A percentile compares a stretch with the other conserved stretches of the same genome.
phyloP scores from a whole-genome alignment of 208 protist species.

The Porcisia hertigi region DNA sequence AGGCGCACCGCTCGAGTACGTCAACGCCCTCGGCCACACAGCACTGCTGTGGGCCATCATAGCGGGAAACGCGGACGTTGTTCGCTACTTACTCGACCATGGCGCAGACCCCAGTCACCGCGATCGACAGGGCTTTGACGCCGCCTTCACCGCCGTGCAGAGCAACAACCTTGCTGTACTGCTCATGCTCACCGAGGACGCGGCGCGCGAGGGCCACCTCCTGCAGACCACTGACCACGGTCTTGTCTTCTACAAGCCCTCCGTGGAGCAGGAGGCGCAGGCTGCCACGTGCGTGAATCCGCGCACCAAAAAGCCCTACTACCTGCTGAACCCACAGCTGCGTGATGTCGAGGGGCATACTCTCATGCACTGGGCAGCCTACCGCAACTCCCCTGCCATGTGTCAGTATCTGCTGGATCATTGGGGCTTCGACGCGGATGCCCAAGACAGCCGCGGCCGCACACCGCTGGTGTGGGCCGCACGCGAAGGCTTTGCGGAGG shows the following conservation, averaged over 20 bases:
- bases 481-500: slow-evolving; percentile 70
- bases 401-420: slow-evolving; percentile 77
- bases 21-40: slow-evolving; percentile 60
- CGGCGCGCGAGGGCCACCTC: slow-evolving; percentile 18
- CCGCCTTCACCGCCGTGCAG: slow-evolving; percentile 68
- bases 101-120: slow-evolving; percentile 53
- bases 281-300: slow-evolving; percentile 23
- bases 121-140: slow-evolving; percentile 64
- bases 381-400: slow-evolving; percentile 52
- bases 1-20: slow-evolving; percentile 39
- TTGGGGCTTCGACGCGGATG: slow-evolving; percentile 54
- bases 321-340: slow-evolving; percentile 42
- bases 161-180: slow-evolving; percentile 47
- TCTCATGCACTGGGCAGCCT: slow-evolving; percentile 82
- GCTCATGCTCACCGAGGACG: slow-evolving; percentile 60
- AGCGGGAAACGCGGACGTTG: slow-evolving; percentile 43
- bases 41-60: slow-evolving; percentile 70
- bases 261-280: slow-evolving; percentile 16
- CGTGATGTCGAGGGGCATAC: slow-evolving; percentile 65
- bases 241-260: slow-evolving; percentile 22
- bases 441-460: slow-evolving; percentile 51
- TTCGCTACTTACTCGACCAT: slow-evolving; percentile 65
- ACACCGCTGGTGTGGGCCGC: slow-evolving; percentile 81
- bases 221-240: slow-evolving; percentile 25
- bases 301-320: slow-evolving; percentile 31